These are phyloP conservation scores for Lasiodiplodia hormozganensis DNA, from an alignment of 2,329 filamentous ascomycete genomes.

Conservation along the genomic window DNA sequence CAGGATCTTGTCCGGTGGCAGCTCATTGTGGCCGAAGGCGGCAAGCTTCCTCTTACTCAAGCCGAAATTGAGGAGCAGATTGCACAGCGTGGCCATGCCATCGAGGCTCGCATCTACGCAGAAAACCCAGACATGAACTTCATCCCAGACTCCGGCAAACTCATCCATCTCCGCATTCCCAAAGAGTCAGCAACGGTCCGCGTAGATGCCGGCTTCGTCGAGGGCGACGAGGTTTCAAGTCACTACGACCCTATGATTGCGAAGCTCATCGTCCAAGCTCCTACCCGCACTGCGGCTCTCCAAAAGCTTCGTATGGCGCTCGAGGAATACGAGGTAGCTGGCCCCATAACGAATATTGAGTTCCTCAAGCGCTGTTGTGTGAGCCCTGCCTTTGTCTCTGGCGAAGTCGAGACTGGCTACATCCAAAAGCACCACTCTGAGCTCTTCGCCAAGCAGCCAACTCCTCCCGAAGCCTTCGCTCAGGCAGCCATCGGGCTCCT, in stretches of 20 bases:
- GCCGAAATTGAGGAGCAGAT: conserved; percentile 74
- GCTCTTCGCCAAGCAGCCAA: conserved; percentile 70
- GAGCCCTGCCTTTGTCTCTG: conserved; percentile 80
- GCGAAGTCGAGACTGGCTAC: conserved; percentile 94
- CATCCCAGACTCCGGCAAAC: conserved; percentile 88
- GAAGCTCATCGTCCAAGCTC: conserved; percentile 90
- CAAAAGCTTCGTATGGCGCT: conserved; percentile 81
- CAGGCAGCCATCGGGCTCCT: conserved; percentile 85
- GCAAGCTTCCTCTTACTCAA: conserved; percentile 70
- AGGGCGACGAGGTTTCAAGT: conserved; percentile 90
- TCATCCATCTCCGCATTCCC: conserved; percentile 83
- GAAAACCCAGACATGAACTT: conserved; percentile 93
- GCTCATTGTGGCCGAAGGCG: conserved; percentile 80
- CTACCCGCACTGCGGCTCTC: conserved; percentile 79
- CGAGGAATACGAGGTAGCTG: conserved; percentile 89
- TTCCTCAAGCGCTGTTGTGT: conserved; percentile 89
- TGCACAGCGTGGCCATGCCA: conserved; percentile 78
- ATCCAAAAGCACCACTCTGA: conserved; percentile 86
- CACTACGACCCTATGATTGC: conserved; percentile 99
- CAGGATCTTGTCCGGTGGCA: conserved; percentile 94
- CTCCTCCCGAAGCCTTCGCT: conserved; percentile 76
- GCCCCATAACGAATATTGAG: conserved; percentile 93
- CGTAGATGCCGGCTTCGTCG: conserved; percentile 90
- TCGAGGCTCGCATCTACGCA: conserved; percentile 95
- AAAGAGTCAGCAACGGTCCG: conserved; percentile 73